Evolutionary conservation across 306 rosid genomes (phyloP).

Genomic region (Quercus suber): DNA sequence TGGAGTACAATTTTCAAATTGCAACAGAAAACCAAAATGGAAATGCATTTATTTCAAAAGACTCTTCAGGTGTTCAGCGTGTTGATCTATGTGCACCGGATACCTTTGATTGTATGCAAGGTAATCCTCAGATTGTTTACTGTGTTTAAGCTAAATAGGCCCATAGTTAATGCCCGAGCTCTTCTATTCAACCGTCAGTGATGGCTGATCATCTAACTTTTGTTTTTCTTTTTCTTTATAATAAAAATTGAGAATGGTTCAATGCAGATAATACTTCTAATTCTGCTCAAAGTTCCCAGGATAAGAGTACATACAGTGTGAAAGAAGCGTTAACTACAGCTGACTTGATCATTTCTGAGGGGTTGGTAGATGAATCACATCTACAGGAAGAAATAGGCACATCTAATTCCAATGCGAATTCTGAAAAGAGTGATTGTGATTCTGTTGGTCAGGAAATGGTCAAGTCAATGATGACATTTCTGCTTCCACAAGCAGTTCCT

Average conservation of each 20-base stretch:
- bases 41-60: slow-evolving; percentile 26
- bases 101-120: slow-evolving; percentile 45
- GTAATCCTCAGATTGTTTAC: slow-evolving; percentile 26
- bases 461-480: slow-evolving; percentile 75
- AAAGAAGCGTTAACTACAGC: slow-evolving; percentile 16
- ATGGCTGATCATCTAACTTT: slow-evolving; percentile 9
- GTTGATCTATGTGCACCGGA: slow-evolving; percentile 53
- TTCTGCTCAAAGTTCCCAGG: slow-evolving; percentile 32
- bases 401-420: slow-evolving; percentile 34
- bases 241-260: slow-evolving; percentile 17
- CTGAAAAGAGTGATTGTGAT: slow-evolving; percentile 43
- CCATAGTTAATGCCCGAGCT: slow-evolving; percentile 9
- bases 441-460: slow-evolving; percentile 64
- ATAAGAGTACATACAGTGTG: slow-evolving; percentile 25
- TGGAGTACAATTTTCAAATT: slow-evolving; percentile 25
- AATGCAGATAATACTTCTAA: slow-evolving; percentile 49
- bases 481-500: slow-evolving; percentile 91
- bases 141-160: background rate
- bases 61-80: slow-evolving; percentile 26
- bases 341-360: slow-evolving; percentile 32
- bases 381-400: slow-evolving; percentile 33
- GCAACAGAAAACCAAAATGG: slow-evolving; percentile 29
- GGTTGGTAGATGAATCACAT: slow-evolving; percentile 28
- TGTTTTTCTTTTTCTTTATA: slow-evolving; percentile 1
- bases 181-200: slow-evolving; percentile 1